These are phyloP conservation scores for Sclerotinia nivalis DNA, from an alignment of 2,329 filamentous ascomycete genomes.

Conservation along the genomic window DNA sequence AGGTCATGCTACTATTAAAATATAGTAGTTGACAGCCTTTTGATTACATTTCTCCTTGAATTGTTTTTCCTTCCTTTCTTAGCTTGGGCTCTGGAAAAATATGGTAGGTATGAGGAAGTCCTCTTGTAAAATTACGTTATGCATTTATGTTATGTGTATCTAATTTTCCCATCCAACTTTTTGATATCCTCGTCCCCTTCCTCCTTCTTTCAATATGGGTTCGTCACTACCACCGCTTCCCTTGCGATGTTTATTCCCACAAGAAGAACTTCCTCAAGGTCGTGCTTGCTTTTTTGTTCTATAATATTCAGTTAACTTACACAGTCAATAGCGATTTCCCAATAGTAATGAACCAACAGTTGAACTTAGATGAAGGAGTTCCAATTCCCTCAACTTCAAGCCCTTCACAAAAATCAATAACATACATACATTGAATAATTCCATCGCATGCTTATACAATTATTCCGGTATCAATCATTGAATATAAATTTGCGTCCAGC, in stretches of 20 bases:
- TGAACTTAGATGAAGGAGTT: not conserved
- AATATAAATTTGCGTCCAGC: not conserved
- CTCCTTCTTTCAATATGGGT: too few relatives aligned
- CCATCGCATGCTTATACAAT: not conserved
- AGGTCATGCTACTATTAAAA: too few relatives aligned
- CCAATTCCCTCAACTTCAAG: not conserved
- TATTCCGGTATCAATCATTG: not conserved
- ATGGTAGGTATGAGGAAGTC: not conserved
- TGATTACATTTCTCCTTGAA: not conserved
- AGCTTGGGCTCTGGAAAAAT: too few relatives aligned
- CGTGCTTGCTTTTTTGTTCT: too few relatives aligned
- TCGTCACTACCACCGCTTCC: too few relatives aligned
- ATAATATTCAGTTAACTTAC: too few relatives aligned
- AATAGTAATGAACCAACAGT: not conserved
- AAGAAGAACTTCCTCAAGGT: too few relatives aligned
- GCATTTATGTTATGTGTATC: too few relatives aligned
- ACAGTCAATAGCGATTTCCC: not conserved
- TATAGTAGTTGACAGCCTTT: not conserved
- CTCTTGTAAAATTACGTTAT: not conserved
- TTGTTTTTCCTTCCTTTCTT: not conserved
- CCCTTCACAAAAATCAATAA: not conserved
- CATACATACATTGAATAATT: not conserved
- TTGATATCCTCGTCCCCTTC: too few relatives aligned
- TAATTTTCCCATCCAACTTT: too few relatives aligned
- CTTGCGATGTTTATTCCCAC: too few relatives aligned